Conservation (phyloP, 1,139 yeast genomes). For the Diutina scorzettiae region DNA sequence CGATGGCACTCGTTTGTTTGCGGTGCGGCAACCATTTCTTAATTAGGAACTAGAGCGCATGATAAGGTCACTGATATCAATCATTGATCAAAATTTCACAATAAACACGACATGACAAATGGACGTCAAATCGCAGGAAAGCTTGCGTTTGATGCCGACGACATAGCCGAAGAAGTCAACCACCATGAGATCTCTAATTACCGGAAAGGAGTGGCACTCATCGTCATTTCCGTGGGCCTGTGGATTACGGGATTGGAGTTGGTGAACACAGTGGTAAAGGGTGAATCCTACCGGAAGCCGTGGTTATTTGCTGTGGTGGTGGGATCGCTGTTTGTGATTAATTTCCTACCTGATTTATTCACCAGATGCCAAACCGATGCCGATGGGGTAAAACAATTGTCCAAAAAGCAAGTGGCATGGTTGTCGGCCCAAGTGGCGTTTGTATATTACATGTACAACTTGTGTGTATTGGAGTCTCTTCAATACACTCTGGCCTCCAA, state of each 20-base stretch:
- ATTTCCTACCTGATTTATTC: constrained; percentile 28
- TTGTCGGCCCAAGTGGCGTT: constrained; percentile 29
- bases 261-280: constrained; percentile 36
- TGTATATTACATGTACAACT: constrained; percentile 32
- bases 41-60: neutral
- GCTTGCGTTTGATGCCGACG: constrained; percentile 9
- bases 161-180: constrained; percentile 34
- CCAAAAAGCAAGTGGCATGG: constrained; percentile 18
- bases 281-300: constrained; percentile 37
- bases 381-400: constrained; percentile 13
- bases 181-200: constrained; percentile 32
- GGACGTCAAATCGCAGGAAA: too few relatives aligned
- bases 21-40: neutral
- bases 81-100: neutral
- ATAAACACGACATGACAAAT: too few relatives aligned
- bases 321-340: constrained; percentile 33
- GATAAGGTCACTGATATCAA: neutral
- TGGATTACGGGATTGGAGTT: constrained; percentile 42
- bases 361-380: neutral
- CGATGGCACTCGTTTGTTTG: neutral
- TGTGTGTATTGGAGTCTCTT: constrained; percentile 27
- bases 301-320: constrained; percentile 33
- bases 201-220: constrained; percentile 28
- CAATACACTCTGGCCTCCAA: constrained; percentile 43
- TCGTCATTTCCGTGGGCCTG: constrained; percentile 28